Conservation (phyloP, 2,329 filamentous ascomycete genomes). For the Cladosporium sp. region DNA sequence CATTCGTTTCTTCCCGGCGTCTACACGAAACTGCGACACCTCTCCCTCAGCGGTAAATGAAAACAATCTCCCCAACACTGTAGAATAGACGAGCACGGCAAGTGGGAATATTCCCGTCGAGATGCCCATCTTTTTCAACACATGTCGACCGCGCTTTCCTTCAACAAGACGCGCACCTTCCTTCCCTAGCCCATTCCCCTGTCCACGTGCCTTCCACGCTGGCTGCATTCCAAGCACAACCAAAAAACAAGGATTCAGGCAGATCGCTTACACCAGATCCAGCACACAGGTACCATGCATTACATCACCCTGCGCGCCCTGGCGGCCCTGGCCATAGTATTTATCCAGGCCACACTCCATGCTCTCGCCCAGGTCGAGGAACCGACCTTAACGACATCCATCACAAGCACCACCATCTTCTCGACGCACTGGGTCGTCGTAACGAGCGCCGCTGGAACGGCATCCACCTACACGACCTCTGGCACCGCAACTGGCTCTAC, state of each 20-base stretch:
- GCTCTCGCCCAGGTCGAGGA: constrained; percentile 13
- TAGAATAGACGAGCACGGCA: not conserved
- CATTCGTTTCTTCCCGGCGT: not conserved
- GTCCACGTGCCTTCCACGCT: constrained; percentile 8
- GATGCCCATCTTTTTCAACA: not conserved
- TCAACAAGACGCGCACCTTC: not conserved
- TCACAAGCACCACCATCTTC: constrained; percentile 21
- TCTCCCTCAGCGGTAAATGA: not conserved
- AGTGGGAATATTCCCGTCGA: not conserved
- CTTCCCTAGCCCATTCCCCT: not conserved
- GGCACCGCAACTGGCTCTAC: constrained; percentile 7
- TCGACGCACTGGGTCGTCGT: constrained; percentile 17
- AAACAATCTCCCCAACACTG: not conserved
- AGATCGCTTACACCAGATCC: not conserved
- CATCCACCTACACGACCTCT: constrained; percentile 13
- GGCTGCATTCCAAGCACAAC: constrained; percentile 8
- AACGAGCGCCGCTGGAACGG: constrained; percentile 17
- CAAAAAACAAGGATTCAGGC: constrained; percentile 8
- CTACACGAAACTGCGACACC: not conserved
- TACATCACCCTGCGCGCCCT: constrained; percentile 16
- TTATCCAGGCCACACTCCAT: constrained; percentile 11
- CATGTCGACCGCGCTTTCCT: not conserved
- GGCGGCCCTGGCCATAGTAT: constrained; percentile 16
- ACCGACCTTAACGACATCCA: constrained; percentile 19
- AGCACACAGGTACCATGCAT: constrained; percentile 8